phyloP scores from a whole-genome alignment of 176 grass and related monocot genomes.

The Carex kokanica region DNA sequence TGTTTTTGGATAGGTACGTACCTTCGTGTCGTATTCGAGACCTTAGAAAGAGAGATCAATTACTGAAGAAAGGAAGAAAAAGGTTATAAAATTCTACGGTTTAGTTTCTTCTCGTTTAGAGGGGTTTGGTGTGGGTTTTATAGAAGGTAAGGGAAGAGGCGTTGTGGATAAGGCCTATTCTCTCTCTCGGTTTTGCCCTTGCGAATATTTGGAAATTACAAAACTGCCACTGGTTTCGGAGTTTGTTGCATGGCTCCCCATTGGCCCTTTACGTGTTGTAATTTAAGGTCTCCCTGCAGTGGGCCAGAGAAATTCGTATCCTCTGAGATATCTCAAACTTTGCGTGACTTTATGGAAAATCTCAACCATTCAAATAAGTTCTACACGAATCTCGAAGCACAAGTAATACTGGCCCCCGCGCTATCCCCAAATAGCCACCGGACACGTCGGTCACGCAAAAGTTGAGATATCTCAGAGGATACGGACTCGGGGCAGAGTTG shows the following conservation, averaged over 20 bases:
- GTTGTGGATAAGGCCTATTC: slow-evolving; percentile 60
- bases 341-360: too few species aligned
- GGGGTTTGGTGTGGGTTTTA: slow-evolving; percentile 36
- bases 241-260: slow-evolving; percentile 9
- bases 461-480: too few species aligned
- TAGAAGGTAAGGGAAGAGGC: slow-evolving; percentile 18
- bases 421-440: too few species aligned
- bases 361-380: too few species aligned
- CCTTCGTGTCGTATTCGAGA: background rate
- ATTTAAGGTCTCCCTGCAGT: background rate
- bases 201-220: background rate
- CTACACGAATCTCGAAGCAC: too few species aligned
- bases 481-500: background rate
- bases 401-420: too few species aligned
- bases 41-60: background rate
- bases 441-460: too few species aligned
- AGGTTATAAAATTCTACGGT: background rate
- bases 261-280: slow-evolving; percentile 18
- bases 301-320: too few species aligned
- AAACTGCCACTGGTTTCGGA: slow-evolving; percentile 13
- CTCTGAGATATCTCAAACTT: too few species aligned
- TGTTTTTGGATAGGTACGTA: too few species aligned
- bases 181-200: slow-evolving; percentile 23
- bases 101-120: slow-evolving; percentile 19
- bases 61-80: background rate